A percentile compares a stretch with the other conserved stretches of the same genome.
These are phyloP conservation scores for Cyanodermella asteris DNA, from an alignment of 2,329 filamentous ascomycete genomes.

Conservation along the genomic window DNA sequence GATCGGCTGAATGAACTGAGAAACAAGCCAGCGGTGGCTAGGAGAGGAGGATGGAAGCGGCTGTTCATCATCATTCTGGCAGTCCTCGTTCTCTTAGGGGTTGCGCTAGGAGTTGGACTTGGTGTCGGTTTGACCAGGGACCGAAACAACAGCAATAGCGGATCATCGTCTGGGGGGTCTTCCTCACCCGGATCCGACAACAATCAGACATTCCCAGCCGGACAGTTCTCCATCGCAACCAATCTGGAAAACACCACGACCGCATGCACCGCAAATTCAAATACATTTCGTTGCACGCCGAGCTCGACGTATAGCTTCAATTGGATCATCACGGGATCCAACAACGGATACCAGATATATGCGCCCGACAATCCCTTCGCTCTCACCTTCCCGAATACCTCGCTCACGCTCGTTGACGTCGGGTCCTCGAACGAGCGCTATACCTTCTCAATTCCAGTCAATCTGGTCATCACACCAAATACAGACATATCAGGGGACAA, in stretches of 20 bases:
- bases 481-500: slow-evolving; percentile 22
- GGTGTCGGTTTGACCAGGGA: slow-evolving; percentile 12
- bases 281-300: slow-evolving; percentile 21
- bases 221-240: slow-evolving; percentile 39
- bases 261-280: slow-evolving; percentile 34
- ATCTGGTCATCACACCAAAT: slow-evolving; percentile 30
- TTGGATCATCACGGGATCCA: slow-evolving; percentile 33
- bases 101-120: slow-evolving; percentile 14
- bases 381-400: slow-evolving; percentile 31
- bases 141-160: slow-evolving; percentile 5
- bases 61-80: slow-evolving; percentile 9
- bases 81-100: slow-evolving; percentile 8
- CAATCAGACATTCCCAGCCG: slow-evolving; percentile 39
- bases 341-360: slow-evolving; percentile 29
- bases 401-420: slow-evolving; percentile 27
- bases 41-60: slow-evolving; percentile 14
- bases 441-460: slow-evolving; percentile 31
- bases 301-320: slow-evolving; percentile 31
- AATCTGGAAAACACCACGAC: slow-evolving; percentile 31
- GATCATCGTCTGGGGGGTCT: slow-evolving; percentile 1
- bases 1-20: slow-evolving; percentile 9
- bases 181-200: slow-evolving; percentile 6
- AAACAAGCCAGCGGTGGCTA: slow-evolving; percentile 11
- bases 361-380: slow-evolving; percentile 33
- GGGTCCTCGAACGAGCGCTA: slow-evolving; percentile 32